These are phyloP conservation scores for Ceratocystis eucalypticola DNA, from an alignment of 2,329 filamentous ascomycete genomes.

Conservation along the genomic window DNA sequence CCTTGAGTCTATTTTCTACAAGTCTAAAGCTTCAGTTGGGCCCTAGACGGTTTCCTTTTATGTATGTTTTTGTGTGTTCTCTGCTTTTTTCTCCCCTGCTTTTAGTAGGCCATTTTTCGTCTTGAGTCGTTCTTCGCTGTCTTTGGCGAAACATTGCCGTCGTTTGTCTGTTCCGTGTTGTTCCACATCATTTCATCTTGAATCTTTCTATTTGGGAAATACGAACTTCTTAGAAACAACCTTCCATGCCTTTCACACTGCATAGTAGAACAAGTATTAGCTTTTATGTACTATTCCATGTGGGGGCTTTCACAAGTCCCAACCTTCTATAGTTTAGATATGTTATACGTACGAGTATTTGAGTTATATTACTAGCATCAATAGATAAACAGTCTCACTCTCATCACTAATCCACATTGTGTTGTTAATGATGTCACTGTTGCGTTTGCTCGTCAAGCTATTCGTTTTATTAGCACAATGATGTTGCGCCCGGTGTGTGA, in stretches of 20 bases:
- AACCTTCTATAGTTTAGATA: too few species aligned
- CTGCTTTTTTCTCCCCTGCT: neutral
- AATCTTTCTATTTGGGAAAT: constrained; percentile 4
- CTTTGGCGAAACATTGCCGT: neutral
- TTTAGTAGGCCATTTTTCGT: neutral
- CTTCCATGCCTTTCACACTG: neutral
- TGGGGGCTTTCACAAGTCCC: too few species aligned
- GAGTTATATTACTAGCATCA: too few species aligned
- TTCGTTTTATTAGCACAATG: too few species aligned
- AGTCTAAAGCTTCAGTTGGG: neutral
- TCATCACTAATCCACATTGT: too few species aligned
- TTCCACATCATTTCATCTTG: neutral
- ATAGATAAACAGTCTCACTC: too few species aligned
- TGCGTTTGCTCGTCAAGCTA: too few species aligned
- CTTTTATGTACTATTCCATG: too few species aligned
- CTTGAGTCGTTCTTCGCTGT: neutral
- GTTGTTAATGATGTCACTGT: too few species aligned
- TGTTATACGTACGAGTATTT: too few species aligned
- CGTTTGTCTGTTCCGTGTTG: neutral
- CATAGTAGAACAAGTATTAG: neutral
- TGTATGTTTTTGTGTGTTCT: too few species aligned
- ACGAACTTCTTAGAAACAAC: constrained; percentile 8
- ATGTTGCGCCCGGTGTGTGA: neutral
- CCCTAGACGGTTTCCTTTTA: neutral
- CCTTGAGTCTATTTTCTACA: neutral